Percentiles rank a stretch among this genome's conserved stretches.
Evolutionary conservation across 495 filamentous ascomycete species (phyloP).

Genomic region (Penicillium turbatum): DNA sequence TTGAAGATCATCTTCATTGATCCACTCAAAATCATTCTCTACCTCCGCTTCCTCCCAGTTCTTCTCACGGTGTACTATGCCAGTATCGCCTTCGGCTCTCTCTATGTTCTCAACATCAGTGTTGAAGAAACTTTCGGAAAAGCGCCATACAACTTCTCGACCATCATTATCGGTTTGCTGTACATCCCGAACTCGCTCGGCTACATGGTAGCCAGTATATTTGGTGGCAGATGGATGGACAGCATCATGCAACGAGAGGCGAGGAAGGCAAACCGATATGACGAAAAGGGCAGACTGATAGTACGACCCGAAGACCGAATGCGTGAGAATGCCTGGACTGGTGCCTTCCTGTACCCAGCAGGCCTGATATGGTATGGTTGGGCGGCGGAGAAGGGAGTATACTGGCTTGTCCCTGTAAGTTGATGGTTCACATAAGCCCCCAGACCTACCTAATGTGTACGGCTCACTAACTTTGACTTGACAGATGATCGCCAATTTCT

Average conservation of each 20-base stretch:
- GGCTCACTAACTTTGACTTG: slow-evolving; percentile 5
- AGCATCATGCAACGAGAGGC: slow-evolving; percentile 84
- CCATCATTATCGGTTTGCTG: slow-evolving; percentile 68
- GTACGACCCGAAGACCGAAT: slow-evolving; percentile 85
- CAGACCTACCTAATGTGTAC: neutral
- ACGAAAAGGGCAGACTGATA: slow-evolving; percentile 62
- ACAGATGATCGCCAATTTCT: slow-evolving; percentile 74
- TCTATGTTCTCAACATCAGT: slow-evolving; percentile 86
- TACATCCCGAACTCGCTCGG: slow-evolving; percentile 81
- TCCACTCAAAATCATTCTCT: slow-evolving; percentile 72
- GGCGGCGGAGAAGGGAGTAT: slow-evolving; percentile 53
- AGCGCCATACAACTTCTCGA: slow-evolving; percentile 69
- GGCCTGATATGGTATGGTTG: slow-evolving; percentile 67
- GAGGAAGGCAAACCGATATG: slow-evolving; percentile 62
- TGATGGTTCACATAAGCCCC: slow-evolving; percentile 19
- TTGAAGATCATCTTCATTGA: slow-evolving; percentile 71
- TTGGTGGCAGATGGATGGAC: slow-evolving; percentile 87
- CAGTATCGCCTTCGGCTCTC: slow-evolving; percentile 71
- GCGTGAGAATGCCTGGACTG: slow-evolving; percentile 84
- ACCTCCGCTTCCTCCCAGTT: slow-evolving; percentile 77
- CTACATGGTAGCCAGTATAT: slow-evolving; percentile 65
- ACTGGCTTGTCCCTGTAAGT: slow-evolving; percentile 62
- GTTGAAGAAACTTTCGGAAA: slow-evolving; percentile 70
- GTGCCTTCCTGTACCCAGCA: slow-evolving; percentile 67
- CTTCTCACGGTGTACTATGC: slow-evolving; percentile 77